Evolutionary conservation across 768 basidiomycete species (phyloP), one percentile per base, ranked within the genome.

Genomic region (Termitomyces sp.): DNA sequence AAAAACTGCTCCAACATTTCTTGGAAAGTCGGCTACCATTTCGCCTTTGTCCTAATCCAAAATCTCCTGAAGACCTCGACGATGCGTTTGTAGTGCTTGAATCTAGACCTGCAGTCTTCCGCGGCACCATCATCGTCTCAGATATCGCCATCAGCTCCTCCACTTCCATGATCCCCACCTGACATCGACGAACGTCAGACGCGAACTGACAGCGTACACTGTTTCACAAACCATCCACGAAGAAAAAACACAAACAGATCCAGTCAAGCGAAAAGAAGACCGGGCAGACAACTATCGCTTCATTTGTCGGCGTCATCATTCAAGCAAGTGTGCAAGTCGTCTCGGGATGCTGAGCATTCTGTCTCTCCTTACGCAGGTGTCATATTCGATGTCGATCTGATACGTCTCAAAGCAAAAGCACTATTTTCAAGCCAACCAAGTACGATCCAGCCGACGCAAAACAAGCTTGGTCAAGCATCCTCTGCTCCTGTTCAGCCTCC

Each of bases 1-100:
- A 98, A 72, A 89, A 78, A 50, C 75, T 86, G 33, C 76, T 98
- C 16, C 86, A 86, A 38, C 85, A 80, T 40, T 98, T 98, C 75
- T 99, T 98, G 81, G 79, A 7, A 86, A 82, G 52, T n/a, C 58
- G 9, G 38, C 26, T 1, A 23, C 49, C 28, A 35, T 30, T n/a
- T 8, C 55, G 32, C 30, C 61, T 12, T 2, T 30, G 23, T 13
- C 26, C 58, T 13, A 55, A n/a, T 18, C 5, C 48, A 23, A 56
- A 38, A 18, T 1, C 14, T 8, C 9, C 43, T 1, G 58, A 58
- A 32, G 41, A 7, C n/a, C 18, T 43, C 26, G 18, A 32, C 14
- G 5, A 20, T 14, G 5, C 14, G 41, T 38, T 33, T 20, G 1
- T 32, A 35, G 43, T 26, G 13, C 23, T 35, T 12, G 32, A 41